phyloP scores from a whole-genome alignment of 768 basidiomycete species.

The Dendrothele bispora region DNA sequence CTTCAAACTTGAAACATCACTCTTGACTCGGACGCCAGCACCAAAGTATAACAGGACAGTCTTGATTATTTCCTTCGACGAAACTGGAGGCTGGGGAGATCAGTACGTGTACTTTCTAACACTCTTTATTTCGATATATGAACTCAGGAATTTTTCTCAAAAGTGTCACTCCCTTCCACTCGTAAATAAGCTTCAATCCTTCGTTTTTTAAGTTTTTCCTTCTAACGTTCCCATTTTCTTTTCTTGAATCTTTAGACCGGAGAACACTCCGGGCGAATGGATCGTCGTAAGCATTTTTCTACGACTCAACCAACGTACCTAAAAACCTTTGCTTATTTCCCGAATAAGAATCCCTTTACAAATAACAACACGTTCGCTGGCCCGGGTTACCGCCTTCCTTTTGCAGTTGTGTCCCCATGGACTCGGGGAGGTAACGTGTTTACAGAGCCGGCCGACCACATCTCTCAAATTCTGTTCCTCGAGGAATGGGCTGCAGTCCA shows the following conservation, averaged over 20 bases:
- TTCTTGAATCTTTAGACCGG: not conserved
- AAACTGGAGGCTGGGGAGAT: slow-evolving; percentile 6
- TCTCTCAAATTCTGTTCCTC: slow-evolving; percentile 4
- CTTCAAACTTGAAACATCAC: too few relatives aligned
- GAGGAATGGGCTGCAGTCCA: slow-evolving; percentile 7
- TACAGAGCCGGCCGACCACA: slow-evolving; percentile 6
- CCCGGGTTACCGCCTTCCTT: slow-evolving; percentile 6
- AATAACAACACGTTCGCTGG: slow-evolving; percentile 1
- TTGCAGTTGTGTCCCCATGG: slow-evolving; percentile 8
- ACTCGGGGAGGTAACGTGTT: slow-evolving; percentile 6
- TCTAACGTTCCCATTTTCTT: not conserved
- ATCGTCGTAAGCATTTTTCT: not conserved
- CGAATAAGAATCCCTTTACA: slow-evolving; percentile 6
- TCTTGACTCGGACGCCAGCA: too few relatives aligned
- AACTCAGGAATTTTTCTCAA: too few relatives aligned
- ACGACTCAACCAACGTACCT: too few relatives aligned
- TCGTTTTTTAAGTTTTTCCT: too few relatives aligned
- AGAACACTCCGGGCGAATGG: slow-evolving; percentile 3
- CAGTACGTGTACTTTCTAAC: slow-evolving; percentile 3
- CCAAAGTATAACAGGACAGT: slow-evolving; percentile 9
- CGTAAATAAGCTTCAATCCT: not conserved
- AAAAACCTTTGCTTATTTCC: too few relatives aligned
- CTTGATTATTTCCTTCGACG: slow-evolving; percentile 6
- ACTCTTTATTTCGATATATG: too few relatives aligned
- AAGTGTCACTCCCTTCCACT: slow-evolving; percentile 5